phyloP scores from a whole-genome alignment of 2,329 filamentous ascomycete genomes.

The Septoria petroselini region DNA sequence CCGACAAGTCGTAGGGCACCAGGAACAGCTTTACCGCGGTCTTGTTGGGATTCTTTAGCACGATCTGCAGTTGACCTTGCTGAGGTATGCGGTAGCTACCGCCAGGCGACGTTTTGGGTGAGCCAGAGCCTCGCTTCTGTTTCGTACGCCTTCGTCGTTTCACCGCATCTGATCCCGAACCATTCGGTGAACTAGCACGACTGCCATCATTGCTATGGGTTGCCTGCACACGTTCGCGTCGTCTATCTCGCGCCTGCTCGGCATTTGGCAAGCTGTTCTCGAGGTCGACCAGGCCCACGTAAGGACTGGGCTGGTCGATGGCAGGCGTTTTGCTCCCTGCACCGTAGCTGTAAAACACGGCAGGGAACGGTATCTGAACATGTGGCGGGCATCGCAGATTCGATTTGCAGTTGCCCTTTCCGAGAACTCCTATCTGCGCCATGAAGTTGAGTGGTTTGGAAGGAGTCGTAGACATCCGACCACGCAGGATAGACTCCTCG shows the following conservation, averaged over 20 bases:
- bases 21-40: conserved; percentile 95
- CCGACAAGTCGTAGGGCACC: conserved; percentile 84
- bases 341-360: conserved; percentile 92
- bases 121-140: conserved; percentile 55
- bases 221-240: conserved; percentile 34
- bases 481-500: conserved; percentile 91
- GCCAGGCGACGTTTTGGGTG: conserved; percentile 69
- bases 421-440: conserved; percentile 91
- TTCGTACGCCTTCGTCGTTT: conserved; percentile 44
- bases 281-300: conserved; percentile 88
- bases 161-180: conserved; percentile 27
- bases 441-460: conserved; percentile 90
- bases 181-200: conserved; percentile 31
- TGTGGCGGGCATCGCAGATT: conserved; percentile 83
- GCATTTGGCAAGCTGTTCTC: conserved; percentile 66
- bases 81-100: conserved; percentile 93
- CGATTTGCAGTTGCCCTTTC: conserved; percentile 81
- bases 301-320: conserved; percentile 89
- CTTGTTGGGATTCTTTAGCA: conserved; percentile 98
- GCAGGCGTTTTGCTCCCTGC: conserved; percentile 62
- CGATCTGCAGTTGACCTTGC: conserved; percentile 90
- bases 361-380: conserved; percentile 84
- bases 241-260: conserved; percentile 30
- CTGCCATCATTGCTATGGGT: conserved; percentile 31
- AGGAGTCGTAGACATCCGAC: conserved; percentile 93